These are phyloP conservation scores for Globisporangium ultimum DNA, from an alignment of 352 stramenopile species.

Conservation along the genomic window DNA sequence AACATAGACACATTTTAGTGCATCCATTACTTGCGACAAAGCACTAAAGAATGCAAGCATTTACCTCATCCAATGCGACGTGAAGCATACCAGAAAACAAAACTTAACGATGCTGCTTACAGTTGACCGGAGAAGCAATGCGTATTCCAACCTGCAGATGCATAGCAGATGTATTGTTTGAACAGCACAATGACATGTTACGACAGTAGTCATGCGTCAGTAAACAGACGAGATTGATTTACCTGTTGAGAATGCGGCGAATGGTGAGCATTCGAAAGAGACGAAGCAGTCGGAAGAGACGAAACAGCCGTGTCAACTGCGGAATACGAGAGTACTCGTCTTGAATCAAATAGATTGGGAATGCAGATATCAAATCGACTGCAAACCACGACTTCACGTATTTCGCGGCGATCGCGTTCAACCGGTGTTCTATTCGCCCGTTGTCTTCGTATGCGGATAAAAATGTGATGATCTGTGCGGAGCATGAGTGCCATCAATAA, in stretches of 20 bases:
- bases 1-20: background rate
- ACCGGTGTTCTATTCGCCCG: conserved; percentile 49
- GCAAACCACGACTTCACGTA: conserved; percentile 76
- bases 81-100: conserved; percentile 62
- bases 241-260: conserved; percentile 52
- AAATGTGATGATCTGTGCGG: conserved; percentile 58
- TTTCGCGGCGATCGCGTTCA: conserved; percentile 38
- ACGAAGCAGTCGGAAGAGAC: conserved; percentile 53
- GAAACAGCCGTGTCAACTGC: conserved; percentile 57
- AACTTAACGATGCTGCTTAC: conserved; percentile 66
- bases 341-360: conserved; percentile 69
- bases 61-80: conserved; percentile 62
- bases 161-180: background rate
- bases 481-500: background rate
- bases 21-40: background rate
- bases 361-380: conserved; percentile 70
- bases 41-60: background rate
- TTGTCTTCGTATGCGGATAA: conserved; percentile 62
- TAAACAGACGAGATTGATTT: background rate
- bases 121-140: conserved; percentile 69
- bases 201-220: no score
- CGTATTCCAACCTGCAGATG: conserved; percentile 22
- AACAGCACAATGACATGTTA: no score
- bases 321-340: conserved; percentile 57
- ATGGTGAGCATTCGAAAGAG: conserved; percentile 73